Base-by-base conservation (phyloP, 1,284 basidiomycete genomes). In the Somion occarium region DNA sequence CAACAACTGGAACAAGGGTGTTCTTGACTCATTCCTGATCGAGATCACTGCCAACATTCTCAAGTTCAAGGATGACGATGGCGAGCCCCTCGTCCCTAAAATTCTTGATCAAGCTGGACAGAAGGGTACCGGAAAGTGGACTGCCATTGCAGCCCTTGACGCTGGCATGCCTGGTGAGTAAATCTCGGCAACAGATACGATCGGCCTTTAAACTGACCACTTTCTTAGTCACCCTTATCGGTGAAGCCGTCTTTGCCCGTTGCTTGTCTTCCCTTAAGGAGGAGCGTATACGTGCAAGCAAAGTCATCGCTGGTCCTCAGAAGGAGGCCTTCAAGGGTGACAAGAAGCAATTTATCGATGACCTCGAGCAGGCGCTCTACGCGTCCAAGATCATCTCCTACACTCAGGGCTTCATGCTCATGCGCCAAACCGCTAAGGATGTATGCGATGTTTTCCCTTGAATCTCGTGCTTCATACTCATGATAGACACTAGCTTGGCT, bases 61-160 rank as follows among this genome's bases (percentile, higher is more conserved):
- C 68, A 88, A 85, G 66, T 97, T 90, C 83, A 95, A 98, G 70
- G 97, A 99, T 69, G 88, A 91, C 53, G 96, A 99, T 69, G 96
- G 95, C 54, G 80, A 72, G 64, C 91, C 93, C 52, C 82, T 99
- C 59, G 84, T 99, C 59, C 80, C 77, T 66, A 99, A 99, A 78
- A 97, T 99, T 64, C 82, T 98, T 58, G 95, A 98, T 71, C 69
- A 89, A 66, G 97, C 97, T 58, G 97, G 96, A 53, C 97, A 99
- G 73, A 99, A 99, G 78, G 97, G 97, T 69, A 99, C 97, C 59
- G 97, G 97, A 54, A 99, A 99, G 76, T 99, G 97, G 97, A 99
- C 97, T 55, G 97, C 97, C 58, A 91, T 98, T 66, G 92, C 94
- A 67, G 97, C 97, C 56, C 87, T 99, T 59, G 97, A 99, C 65